A percentile compares a stretch with the other conserved stretches of the same genome.
phyloP scores from a whole-genome alignment of 495 filamentous ascomycete genomes.

The Niebla homalea region DNA sequence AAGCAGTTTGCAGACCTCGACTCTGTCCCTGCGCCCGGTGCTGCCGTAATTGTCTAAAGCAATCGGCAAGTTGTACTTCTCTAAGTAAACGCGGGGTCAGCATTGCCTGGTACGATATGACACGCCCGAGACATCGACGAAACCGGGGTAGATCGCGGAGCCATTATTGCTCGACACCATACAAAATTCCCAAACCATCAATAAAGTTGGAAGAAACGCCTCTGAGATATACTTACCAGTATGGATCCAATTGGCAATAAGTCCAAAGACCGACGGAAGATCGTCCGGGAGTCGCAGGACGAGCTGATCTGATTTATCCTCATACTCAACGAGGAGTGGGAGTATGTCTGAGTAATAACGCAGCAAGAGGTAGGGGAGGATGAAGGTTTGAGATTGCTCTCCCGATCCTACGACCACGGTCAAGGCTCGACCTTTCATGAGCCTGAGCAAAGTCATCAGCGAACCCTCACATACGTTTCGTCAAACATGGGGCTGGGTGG shows the following conservation, averaged over 20 bases:
- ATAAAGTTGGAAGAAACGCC: constrained; percentile 20
- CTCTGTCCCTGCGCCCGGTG: too few species aligned
- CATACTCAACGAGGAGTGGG: neutral
- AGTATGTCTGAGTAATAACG: neutral
- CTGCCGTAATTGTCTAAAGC: too few species aligned
- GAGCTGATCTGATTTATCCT: neutral
- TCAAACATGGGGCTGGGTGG: neutral
- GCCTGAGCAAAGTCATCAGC: neutral
- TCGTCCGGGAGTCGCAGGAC: neutral
- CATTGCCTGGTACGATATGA: too few species aligned
- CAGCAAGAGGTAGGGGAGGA: neutral
- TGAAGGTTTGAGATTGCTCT: neutral
- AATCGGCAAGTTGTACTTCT: too few species aligned
- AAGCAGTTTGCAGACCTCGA: neutral
- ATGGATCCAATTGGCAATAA: neutral
- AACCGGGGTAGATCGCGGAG: constrained; percentile 36
- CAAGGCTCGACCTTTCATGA: neutral
- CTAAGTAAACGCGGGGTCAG: too few species aligned
- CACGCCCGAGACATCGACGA: too few species aligned
- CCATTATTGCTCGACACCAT: constrained; percentile 35
- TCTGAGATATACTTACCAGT: constrained; percentile 22
- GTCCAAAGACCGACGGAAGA: neutral
- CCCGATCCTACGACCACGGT: neutral
- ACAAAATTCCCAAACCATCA: constrained; percentile 31
- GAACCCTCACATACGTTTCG: neutral